A percentile compares a stretch with the other conserved stretches of the same genome.
Conservation (phyloP, 2,329 filamentous ascomycete genomes). For the Fusarium pseudoanthophilum region DNA sequence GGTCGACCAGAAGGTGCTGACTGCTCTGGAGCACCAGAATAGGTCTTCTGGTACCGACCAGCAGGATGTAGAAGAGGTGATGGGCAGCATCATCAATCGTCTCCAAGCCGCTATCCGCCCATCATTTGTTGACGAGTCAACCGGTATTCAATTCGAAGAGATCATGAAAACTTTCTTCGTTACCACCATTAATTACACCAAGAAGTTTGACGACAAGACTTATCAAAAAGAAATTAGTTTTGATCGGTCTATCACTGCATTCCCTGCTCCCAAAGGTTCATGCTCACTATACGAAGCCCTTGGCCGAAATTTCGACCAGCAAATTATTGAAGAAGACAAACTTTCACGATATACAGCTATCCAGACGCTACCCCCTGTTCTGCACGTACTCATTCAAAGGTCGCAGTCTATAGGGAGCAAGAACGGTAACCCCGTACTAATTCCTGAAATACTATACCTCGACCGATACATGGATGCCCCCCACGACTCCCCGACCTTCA, state of each 20-base stretch:
- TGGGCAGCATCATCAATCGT: constrained; percentile 90
- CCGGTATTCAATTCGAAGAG: constrained; percentile 82
- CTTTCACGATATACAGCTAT: constrained; percentile 75
- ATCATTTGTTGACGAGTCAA: constrained; percentile 66
- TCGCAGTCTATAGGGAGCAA: constrained; percentile 79
- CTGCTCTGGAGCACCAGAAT: constrained; percentile 58
- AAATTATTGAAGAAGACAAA: constrained; percentile 75
- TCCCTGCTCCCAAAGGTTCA: constrained; percentile 59
- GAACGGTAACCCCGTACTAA: constrained; percentile 78
- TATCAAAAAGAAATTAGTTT: constrained; percentile 62
- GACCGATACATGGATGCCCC: constrained; percentile 85
- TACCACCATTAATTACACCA: constrained; percentile 68
- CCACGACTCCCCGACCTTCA: constrained; percentile 68
- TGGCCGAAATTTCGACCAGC: constrained; percentile 84
- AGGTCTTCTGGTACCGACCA: constrained; percentile 71
- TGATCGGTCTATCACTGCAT: constrained; percentile 72
- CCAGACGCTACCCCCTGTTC: constrained; percentile 79
- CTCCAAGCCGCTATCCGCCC: constrained; percentile 88
- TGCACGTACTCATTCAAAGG: constrained; percentile 91
- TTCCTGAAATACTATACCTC: constrained; percentile 85
- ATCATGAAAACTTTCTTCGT: constrained; percentile 78
- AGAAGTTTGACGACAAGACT: constrained; percentile 58
- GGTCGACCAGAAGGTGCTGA: constrained; percentile 59
- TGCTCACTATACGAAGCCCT: constrained; percentile 84
- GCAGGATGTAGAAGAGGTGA: constrained; percentile 96